Evolutionary conservation across 23 red algal species (phyloP).

Genomic region (Cyanidium caldarium): DNA sequence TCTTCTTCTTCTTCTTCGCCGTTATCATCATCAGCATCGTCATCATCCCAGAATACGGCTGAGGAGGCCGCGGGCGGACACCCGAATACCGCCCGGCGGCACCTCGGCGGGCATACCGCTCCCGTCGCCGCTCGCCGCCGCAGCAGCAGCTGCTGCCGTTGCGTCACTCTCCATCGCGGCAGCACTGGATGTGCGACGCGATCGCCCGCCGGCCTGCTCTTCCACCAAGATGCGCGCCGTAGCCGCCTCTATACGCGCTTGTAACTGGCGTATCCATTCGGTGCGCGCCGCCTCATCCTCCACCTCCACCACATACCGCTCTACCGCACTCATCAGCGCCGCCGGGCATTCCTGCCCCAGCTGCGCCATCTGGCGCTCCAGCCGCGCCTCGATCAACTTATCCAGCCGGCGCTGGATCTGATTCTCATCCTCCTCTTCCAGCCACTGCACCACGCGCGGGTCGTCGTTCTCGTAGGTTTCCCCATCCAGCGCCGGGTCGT

Average conservation of each 20-base stretch:
- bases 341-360: neutral
- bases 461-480: constrained; percentile 9
- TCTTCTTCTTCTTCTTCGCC: too few species aligned
- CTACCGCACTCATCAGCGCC: neutral
- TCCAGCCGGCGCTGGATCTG: neutral
- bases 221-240: too few species aligned
- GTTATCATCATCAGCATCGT: too few species aligned
- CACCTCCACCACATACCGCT: neutral
- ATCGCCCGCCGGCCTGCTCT: too few species aligned
- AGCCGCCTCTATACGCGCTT: neutral
- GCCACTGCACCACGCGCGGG: constrained; percentile 22
- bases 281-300: neutral
- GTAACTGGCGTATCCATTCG: neutral
- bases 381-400: neutral
- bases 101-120: too few species aligned
- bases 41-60: too few species aligned
- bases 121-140: too few species aligned
- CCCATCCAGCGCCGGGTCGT: neutral
- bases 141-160: too few species aligned
- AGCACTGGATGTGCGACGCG: too few species aligned
- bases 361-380: neutral
- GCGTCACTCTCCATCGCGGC: too few species aligned
- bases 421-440: constrained; percentile 18
- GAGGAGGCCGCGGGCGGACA: too few species aligned
- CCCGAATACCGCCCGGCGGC: too few species aligned